phyloP scores from a whole-genome alignment of 2,329 filamentous ascomycete species.

The Mariannaea elegans region DNA sequence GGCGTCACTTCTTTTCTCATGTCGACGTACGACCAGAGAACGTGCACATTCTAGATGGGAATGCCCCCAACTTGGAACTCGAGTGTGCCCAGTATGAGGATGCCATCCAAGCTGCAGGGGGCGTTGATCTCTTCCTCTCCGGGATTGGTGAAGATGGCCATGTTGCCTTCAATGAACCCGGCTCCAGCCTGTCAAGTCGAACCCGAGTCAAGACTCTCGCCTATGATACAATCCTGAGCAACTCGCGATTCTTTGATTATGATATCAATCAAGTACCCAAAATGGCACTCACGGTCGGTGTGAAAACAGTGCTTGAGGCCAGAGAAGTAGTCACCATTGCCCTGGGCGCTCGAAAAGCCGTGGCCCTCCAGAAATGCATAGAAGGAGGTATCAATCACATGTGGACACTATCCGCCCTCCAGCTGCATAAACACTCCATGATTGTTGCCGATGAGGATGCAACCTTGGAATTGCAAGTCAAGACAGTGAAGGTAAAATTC shows the following conservation, averaged over 20 bases:
- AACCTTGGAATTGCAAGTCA: slow-evolving; percentile 70
- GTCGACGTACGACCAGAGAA: slow-evolving; percentile 75
- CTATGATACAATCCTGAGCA: slow-evolving; percentile 80
- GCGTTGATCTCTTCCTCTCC: slow-evolving; percentile 80
- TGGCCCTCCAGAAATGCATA: slow-evolving; percentile 76
- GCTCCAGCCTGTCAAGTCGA: slow-evolving; percentile 73
- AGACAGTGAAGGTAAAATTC: slow-evolving; percentile 63
- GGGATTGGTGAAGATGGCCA: slow-evolving; percentile 82
- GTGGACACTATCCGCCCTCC: slow-evolving; percentile 79
- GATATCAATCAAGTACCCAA: slow-evolving; percentile 28
- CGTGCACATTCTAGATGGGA: slow-evolving; percentile 80
- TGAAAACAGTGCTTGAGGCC: slow-evolving; percentile 50
- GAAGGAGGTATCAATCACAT: slow-evolving; percentile 81
- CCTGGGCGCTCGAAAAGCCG: slow-evolving; percentile 76
- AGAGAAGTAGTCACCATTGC: slow-evolving; percentile 79
- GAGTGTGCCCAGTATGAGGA: slow-evolving; percentile 78
- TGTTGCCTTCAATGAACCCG: slow-evolving; percentile 84
- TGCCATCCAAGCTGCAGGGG: slow-evolving; percentile 71
- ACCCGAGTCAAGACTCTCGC: slow-evolving; percentile 81
- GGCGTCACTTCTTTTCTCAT: slow-evolving; percentile 80
- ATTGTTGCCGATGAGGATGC: slow-evolving; percentile 82
- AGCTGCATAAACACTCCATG: slow-evolving; percentile 77
- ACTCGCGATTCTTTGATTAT: slow-evolving; percentile 66
- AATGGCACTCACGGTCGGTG: slow-evolving; percentile 43
- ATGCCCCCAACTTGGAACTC: slow-evolving; percentile 72